Evolutionary conservation across 257 asterid genomes (phyloP).

Genomic region (Primulina tabacum): DNA sequence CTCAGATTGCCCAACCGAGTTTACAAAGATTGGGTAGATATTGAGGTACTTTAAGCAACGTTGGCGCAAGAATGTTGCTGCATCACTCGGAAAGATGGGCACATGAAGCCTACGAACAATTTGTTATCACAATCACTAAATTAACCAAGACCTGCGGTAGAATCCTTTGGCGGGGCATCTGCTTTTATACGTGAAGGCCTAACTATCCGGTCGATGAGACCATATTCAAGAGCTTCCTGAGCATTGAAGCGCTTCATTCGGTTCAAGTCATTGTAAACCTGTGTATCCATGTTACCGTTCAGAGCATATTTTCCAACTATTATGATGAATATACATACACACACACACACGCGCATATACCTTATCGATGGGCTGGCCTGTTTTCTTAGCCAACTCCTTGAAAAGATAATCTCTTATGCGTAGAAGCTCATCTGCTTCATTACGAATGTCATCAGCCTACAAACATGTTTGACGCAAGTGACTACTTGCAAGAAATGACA

Average conservation of each 20-base stretch:
- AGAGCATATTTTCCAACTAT: conserved; percentile 12
- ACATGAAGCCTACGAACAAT: background rate
- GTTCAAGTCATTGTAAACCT: conserved; percentile 70
- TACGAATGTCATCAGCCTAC: conserved; percentile 84
- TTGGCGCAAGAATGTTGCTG: background rate
- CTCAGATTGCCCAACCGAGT: background rate
- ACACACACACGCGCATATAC: background rate
- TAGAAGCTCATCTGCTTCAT: conserved; percentile 72
- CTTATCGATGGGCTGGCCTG: background rate
- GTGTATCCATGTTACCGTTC: conserved; percentile 25
- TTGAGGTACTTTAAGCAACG: background rate
- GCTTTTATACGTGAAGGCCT: conserved; percentile 65
- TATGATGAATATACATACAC: background rate
- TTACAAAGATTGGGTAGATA: background rate
- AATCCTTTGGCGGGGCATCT: conserved; percentile 43
- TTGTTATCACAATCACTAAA: background rate
- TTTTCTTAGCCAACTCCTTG: background rate
- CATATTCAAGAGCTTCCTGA: conserved; percentile 85
- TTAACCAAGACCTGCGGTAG: conserved; percentile 66
- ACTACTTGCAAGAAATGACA: conserved; percentile 14
- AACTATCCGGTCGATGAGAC: conserved; percentile 63
- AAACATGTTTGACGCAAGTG: conserved; percentile 18
- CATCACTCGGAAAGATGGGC: background rate
- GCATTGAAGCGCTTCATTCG: conserved; percentile 66
- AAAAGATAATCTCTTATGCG: background rate